Evolutionary conservation across 1,139 yeast genomes (phyloP), one percentile per base, ranked within the genome.

Genomic region (Kodamaea fungicola): DNA sequence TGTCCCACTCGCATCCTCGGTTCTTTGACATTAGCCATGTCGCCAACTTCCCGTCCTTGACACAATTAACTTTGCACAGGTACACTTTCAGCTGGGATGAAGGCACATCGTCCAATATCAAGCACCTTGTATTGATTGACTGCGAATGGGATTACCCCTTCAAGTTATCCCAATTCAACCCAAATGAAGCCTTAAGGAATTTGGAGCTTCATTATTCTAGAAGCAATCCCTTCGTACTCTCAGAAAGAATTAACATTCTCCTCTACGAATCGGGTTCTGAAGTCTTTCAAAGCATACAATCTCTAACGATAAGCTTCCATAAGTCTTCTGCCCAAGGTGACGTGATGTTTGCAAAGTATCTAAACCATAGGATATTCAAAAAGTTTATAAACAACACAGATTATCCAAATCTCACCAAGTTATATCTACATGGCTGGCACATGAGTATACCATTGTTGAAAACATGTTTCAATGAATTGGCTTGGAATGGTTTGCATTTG

Each of bases 91-190:
- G 59, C 45, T 67, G 65, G 67, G 46, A 42, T 30, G 43, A 36
- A 8, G 47, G 49, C 5, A 42, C 34, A 3, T 24, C 24, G 6
- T 34, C 32, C 8, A 33, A 32, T 9, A 33, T 22, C 22, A 34
- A 23, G 6, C 35, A 42, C 37, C 34, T 69, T 10, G 31, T 45
- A 2, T 47, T 71, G 6, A 42, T 48, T 7, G 60, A 69, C 45
- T 71, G 76, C 49, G 59, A 68, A 1, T 71, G 76, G 76, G 72
- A 64, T 35, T 70, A 65, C 35, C 76, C 76, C 1, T 71, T 70
- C 41, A 47, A 58, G 7, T 44, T 67, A 8, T 44, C 57, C 3
- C 60, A 57, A 33, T 69, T 71, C 48, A 67, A 67, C 39, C 42
- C 39, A 6, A 43, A 47, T 33, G 50, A 57, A 32, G 41, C 53